phyloP scores from a whole-genome alignment of 805 yeast genomes.

The Suhomyces kilbournensis region DNA sequence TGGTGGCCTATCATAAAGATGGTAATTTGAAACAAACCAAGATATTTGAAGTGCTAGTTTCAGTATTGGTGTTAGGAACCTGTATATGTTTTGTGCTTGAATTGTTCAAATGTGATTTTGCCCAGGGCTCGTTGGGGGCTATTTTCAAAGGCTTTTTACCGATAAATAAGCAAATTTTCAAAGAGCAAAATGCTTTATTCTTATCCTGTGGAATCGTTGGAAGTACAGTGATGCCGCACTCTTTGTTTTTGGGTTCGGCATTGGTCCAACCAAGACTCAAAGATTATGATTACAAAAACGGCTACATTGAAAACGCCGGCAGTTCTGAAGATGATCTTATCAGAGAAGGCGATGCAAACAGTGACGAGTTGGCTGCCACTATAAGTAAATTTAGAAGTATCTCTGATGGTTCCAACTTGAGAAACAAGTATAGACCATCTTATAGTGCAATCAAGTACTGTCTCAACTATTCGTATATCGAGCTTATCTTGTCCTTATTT shows the following conservation, averaged over 20 bases:
- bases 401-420: conserved; percentile 30
- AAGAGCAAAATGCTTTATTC: conserved; percentile 38
- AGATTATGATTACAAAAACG: conserved; percentile 38
- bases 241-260: conserved; percentile 43
- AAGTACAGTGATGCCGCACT: conserved; percentile 48
- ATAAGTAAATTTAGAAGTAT: conserved; percentile 17
- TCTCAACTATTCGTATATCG: conserved; percentile 38
- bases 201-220: conserved; percentile 46
- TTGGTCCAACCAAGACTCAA: conserved; percentile 43
- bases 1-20: conserved; percentile 72
- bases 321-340: not conserved
- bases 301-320: conserved; percentile 9
- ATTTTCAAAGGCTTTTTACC: conserved; percentile 74
- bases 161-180: conserved; percentile 24
- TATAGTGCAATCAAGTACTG: conserved; percentile 41
- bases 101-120: conserved; percentile 51
- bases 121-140: conserved; percentile 49
- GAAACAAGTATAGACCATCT: conserved; percentile 38
- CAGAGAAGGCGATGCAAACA: not conserved
- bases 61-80: conserved; percentile 66
- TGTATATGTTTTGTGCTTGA: conserved; percentile 74
- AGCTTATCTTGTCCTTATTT: conserved; percentile 39
- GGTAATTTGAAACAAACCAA: conserved; percentile 75
- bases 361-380: conserved; percentile 12
- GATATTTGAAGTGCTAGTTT: conserved; percentile 73